Evolutionary conservation across 371 early-diverging fungal genomes (phyloP), one percentile per base, ranked within the genome.

Genomic region (Sporodiniella umbellata): DNA sequence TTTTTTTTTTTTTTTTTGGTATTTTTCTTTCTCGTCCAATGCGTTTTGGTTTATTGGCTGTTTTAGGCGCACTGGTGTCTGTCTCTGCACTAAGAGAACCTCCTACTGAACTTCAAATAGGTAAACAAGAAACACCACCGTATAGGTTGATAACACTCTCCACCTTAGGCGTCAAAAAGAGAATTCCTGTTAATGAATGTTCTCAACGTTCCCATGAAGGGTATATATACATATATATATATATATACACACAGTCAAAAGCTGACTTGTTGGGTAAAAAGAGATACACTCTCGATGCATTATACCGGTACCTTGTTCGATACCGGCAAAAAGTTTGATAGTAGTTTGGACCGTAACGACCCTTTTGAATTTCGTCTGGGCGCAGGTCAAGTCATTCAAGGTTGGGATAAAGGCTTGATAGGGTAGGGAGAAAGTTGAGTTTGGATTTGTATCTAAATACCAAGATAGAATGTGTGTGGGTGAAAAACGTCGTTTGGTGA

Each of bases 361-460:
- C 84, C 90, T 15, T 85, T 94, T 45, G 81, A 84, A 35, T 93
- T 93, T 58, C 75, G 68, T 4, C 68, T 94, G 14, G 89, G 90
- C 24, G 38, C 51, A 39, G 83, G 84, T 18, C 72, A 68, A 54
- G 87, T 86, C 5, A 86, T 86, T 53, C 73, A 83, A 61, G 87
- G 92, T 12, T 89, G 92, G 90, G 93, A 93, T 52, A 76, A 86
- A 60, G 94, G 93, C 28, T 65, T 94, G 51, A 48, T 74, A 33
- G 83, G 70, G 81, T 81, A 75, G 15, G 35, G 24, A 26, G 21
- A 17, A 19, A 8, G 21, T n/a, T 40, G 21, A 28, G 17, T n/a
- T n/a, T n/a, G 19, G 10, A 22, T 8, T 39, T 18, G 39, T 26
- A 28, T 15, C 18, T 11, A 26, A 17, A 23, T 33, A 31, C 14